Conservation (phyloP, 108 stramenopile genomes). For the Ochromonas danica region DNA sequence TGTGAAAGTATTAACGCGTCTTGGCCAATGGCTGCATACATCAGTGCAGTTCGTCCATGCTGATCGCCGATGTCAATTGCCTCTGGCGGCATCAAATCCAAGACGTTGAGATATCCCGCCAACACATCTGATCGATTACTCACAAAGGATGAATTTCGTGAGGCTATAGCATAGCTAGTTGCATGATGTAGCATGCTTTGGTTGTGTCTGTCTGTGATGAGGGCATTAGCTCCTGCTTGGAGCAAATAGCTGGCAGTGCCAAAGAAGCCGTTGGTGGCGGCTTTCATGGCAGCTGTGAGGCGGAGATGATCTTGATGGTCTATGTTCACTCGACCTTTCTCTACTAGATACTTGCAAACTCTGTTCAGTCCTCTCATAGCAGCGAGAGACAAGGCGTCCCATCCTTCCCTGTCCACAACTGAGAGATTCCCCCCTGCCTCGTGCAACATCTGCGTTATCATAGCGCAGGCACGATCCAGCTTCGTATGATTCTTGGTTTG, state of each 20-base stretch:
- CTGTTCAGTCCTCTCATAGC: background rate
- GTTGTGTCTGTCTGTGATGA: background rate
- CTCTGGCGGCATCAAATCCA: background rate
- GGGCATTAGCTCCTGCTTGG: background rate
- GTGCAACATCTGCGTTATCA: background rate
- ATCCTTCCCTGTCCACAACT: background rate
- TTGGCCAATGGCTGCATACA: slow-evolving; percentile 9
- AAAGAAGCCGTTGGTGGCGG: background rate
- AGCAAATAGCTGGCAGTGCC: background rate
- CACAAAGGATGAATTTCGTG: background rate
- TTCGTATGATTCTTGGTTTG: background rate
- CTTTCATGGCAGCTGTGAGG: background rate
- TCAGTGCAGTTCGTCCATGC: background rate
- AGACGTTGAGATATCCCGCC: background rate
- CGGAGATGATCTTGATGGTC: background rate
- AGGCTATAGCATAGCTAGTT: background rate
- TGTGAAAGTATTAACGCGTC: background rate
- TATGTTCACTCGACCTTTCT: background rate
- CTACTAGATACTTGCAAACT: background rate
- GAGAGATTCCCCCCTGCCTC: background rate
- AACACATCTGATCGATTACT: background rate
- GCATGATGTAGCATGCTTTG: background rate
- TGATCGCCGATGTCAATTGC: background rate
- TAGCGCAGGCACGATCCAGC: background rate
- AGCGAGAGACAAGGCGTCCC: background rate